Evolutionary conservation across 805 yeast species (phyloP), one percentile per base, ranked within the genome.

Genomic region (Cyberlindnera bimundalis): DNA sequence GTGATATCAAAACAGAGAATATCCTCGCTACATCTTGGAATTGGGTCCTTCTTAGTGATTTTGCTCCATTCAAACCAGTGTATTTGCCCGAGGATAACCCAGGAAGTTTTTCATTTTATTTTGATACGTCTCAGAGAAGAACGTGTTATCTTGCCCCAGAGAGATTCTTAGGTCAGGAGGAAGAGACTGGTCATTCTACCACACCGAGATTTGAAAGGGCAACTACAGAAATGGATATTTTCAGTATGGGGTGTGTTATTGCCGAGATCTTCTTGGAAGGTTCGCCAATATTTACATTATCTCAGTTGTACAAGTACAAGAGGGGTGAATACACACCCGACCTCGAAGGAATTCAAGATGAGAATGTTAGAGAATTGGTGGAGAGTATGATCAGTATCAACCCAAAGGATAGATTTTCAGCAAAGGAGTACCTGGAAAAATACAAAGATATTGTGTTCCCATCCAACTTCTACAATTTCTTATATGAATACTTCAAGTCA

Each of bases 61-160:
- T 91, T 64, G 84, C 96, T 2, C 70, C 78, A 1, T 77, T 82
- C 57, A 93, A 93, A 61, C 99, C 99, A 0, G 78, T 78, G 0
- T 79, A 73, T 51, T 64, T 93, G 24, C 97, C 98, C 0, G 96
- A 86, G 48, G 93, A 89, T 51, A 91, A 93, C 55, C 97, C 98
- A 0, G 84, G 90, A 11, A 91, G 84, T 47, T 93, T 85, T 53
- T 79, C 93, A 1, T 93, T 91, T 56, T 93, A 82, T 61, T 93
- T 90, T 58, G 98, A 93, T 63, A 86, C 91, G 3, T 84, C 95
- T 2, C 86, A 79, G 57, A 70, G 97, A 48, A 72, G 96, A 53
- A 75, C 79, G 2, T 93, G 99, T 61, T 91, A 91, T 60, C 61
- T 93, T 31, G 98, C 99, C 0, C 99, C 99, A 0, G 99, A 93